These are phyloP conservation scores for Monascus purpureus DNA, from an alignment of 495 filamentous ascomycete genomes.

Conservation along the genomic window DNA sequence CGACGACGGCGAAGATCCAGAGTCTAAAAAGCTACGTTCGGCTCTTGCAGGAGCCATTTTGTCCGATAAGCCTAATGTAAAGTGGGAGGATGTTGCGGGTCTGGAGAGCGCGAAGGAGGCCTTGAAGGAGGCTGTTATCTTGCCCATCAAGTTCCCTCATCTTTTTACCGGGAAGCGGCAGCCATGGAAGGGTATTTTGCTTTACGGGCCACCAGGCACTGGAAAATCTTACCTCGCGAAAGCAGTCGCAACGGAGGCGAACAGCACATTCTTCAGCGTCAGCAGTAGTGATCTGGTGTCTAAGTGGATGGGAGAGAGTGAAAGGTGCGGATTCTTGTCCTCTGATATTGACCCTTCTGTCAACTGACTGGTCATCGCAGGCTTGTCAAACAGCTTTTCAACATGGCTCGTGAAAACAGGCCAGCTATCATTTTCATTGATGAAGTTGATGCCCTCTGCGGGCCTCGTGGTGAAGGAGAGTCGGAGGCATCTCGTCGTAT, in stretches of 20 bases:
- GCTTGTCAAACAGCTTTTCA: conserved; percentile 93
- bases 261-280: conserved; percentile 99
- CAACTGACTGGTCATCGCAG: conserved; percentile 29
- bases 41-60: conserved; percentile 87
- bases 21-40: conserved; percentile 84
- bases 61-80: conserved; percentile 85
- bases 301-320: conserved; percentile 99
- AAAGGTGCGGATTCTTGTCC: conserved; percentile 49
- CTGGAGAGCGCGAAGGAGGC: conserved; percentile 92
- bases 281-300: conserved; percentile 92
- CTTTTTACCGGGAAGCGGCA: conserved; percentile 93
- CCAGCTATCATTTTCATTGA: conserved; percentile 99
- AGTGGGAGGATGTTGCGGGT: conserved; percentile 98
- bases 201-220: conserved; percentile 93
- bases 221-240: conserved; percentile 96
- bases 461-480: conserved; percentile 92
- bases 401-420: conserved; percentile 95
- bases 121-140: conserved; percentile 89
- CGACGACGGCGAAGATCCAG: conserved; percentile 63
- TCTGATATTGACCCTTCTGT: neutral
- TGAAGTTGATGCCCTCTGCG: conserved; percentile 94
- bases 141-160: conserved; percentile 97
- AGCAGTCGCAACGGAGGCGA: conserved; percentile 94
- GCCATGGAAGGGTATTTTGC: conserved; percentile 94
- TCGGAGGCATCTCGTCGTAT: conserved; percentile 93